Percentiles rank a stretch among this genome's conserved stretches.
Evolutionary conservation across 768 basidiomycete species (phyloP).

Genomic region (Phaffia tasmanica): DNA sequence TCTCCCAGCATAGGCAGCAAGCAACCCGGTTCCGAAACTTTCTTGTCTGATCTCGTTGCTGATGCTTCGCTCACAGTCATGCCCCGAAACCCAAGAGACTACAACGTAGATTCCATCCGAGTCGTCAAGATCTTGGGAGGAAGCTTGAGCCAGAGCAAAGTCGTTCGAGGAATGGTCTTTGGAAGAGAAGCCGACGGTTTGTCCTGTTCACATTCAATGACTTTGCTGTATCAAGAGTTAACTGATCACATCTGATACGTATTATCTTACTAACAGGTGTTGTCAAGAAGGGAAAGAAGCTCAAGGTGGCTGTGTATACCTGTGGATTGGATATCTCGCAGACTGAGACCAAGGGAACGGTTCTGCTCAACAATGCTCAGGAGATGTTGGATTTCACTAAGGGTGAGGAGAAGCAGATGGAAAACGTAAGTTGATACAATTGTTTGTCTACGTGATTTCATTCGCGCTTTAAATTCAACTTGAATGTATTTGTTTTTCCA

Average conservation of each 20-base stretch:
- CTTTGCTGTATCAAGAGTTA: background rate
- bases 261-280: slow-evolving; percentile 44
- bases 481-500: background rate
- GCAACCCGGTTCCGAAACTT: slow-evolving; percentile 87
- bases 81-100: slow-evolving; percentile 51
- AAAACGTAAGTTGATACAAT: slow-evolving; percentile 48
- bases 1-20: slow-evolving; percentile 91
- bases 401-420: slow-evolving; percentile 92
- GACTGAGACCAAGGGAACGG: slow-evolving; percentile 98
- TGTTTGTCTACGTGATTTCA: background rate
- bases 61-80: slow-evolving; percentile 88
- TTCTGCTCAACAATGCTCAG: slow-evolving; percentile 83
- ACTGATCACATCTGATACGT: background rate
- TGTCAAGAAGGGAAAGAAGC: slow-evolving; percentile 68
- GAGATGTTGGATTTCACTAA: slow-evolving; percentile 95
- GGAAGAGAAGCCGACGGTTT: slow-evolving; percentile 86
- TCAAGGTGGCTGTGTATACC: slow-evolving; percentile 93
- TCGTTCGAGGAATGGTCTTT: slow-evolving; percentile 97
- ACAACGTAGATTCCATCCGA: slow-evolving; percentile 96
- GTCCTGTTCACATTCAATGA: slow-evolving; percentile 22
- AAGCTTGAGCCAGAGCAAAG: slow-evolving; percentile 65
- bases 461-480: background rate
- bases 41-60: slow-evolving; percentile 68
- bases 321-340: slow-evolving; percentile 84
- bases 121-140: slow-evolving; percentile 99